Evolutionary conservation across 1,284 basidiomycete species (phyloP), one percentile per base, ranked within the genome.

Genomic region (Melampsora americana): DNA sequence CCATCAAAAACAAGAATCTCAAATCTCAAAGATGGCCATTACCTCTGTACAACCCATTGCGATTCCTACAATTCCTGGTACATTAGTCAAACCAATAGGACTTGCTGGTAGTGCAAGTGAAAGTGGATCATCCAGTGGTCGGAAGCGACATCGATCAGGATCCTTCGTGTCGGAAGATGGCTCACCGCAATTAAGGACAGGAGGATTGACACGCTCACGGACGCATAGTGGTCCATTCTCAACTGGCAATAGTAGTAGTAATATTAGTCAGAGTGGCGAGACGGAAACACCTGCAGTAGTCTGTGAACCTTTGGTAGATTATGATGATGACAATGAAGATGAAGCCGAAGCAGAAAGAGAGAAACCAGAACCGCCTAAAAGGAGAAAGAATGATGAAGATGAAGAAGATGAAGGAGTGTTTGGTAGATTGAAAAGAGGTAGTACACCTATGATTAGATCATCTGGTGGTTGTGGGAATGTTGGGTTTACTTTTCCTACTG

Each of bases 271-370:
- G 20, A 32, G 18, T 53, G 46, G 1, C 4, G 23, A 18, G 6
- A 18, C 14, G 9, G 14, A n/a, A 7, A 32, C n/a, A 35, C 18
- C 23, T 5, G 32, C 18, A 14, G 61, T 20, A 62, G 28, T 6
- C 23, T 20, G 46, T 39, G 50, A 39, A 59, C 53, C 56, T 14
- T 42, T 76, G 46, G 73, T 69, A 11, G 73, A 69, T 69, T 69
- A 76, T 61, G 23, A 56, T 42, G 73, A 76, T 59, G 66, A 68
- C 20, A 39, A 68, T 12, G 60, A 76, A 60, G 62, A 65, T n/a
- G 20, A 4, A 26, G 61, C 50, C 18, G 39, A 50, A 46, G 53
- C 23, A 20, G 39, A 35, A 35, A 42, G 62, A 18, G 66, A 65
- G 7, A 56, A 66, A 16, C 65, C 39, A 67, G 56, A 61, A 7